Evolutionary conservation across 2,329 filamentous ascomycete genomes (phyloP).

Genomic region (Fusarium nisikadoi): DNA sequence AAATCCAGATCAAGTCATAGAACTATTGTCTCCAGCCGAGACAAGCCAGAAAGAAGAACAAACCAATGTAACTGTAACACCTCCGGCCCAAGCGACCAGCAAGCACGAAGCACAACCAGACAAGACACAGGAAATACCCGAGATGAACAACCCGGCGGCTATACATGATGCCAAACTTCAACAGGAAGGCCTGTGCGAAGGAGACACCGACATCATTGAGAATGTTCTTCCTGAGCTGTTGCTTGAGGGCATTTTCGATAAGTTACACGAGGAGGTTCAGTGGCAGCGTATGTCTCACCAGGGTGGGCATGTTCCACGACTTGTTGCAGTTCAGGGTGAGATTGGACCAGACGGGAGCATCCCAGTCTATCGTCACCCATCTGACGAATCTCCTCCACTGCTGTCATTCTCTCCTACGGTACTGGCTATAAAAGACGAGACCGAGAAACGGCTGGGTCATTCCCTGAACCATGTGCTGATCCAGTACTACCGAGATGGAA

Average conservation of each 20-base stretch:
- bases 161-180: conserved; percentile 25
- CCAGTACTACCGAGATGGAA: conserved; percentile 88
- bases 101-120: conserved; percentile 1
- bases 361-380: conserved; percentile 94
- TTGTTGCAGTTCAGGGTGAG: conserved; percentile 88
- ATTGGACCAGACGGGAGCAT: conserved; percentile 75
- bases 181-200: conserved; percentile 74
- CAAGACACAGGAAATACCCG: conserved; percentile 5
- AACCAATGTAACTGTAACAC: too few relatives aligned
- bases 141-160: conserved; percentile 5
- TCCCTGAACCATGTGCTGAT: conserved; percentile 91
- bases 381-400: conserved; percentile 85
- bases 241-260: conserved; percentile 72
- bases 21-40: not conserved
- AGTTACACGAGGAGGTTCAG: conserved; percentile 76
- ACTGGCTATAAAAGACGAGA: conserved; percentile 70
- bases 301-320: conserved; percentile 87
- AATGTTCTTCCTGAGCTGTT: conserved; percentile 72
- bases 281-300: conserved; percentile 96
- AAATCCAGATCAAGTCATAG: not conserved
- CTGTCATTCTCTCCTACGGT: conserved; percentile 81
- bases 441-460: conserved; percentile 81
- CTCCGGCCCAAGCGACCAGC: not conserved
- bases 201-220: conserved; percentile 80
- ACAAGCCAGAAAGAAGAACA: not conserved